A percentile compares a stretch with the other conserved stretches of the same genome.
Evolutionary conservation across 148 eudicot species (phyloP).

Genomic region (Vaccinium darrowii): DNA sequence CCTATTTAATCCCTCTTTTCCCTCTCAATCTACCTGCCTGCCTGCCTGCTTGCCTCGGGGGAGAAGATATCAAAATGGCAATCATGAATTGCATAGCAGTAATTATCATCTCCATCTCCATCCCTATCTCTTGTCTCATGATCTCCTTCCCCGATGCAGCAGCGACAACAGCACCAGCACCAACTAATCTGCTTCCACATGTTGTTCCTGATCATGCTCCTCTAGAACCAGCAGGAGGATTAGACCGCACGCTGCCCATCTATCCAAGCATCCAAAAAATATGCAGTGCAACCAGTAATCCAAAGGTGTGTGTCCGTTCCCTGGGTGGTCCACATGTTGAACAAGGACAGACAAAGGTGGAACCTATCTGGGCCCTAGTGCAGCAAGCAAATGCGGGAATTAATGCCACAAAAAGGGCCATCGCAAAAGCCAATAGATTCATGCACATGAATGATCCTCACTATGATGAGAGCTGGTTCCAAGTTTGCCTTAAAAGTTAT

Average conservation of each 20-base stretch:
- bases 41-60: background rate
- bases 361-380: background rate
- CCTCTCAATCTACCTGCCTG: background rate
- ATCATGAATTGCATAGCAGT: background rate
- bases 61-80: background rate
- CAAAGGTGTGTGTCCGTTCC: background rate
- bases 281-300: background rate
- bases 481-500: slow-evolving; percentile 2
- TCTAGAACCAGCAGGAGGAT: background rate
- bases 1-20: background rate
- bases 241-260: background rate
- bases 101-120: background rate
- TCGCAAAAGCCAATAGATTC: background rate
- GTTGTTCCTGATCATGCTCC: background rate
- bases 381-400: slow-evolving; percentile 3
- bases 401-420: slow-evolving; percentile 5
- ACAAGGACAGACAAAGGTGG: background rate
- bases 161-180: background rate
- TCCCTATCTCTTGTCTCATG: background rate
- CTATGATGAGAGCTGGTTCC: background rate
- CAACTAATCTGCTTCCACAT: too few relatives aligned
- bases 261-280: slow-evolving; percentile 8
- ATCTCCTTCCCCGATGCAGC: background rate
- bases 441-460: background rate
- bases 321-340: background rate